A percentile compares a stretch with the other conserved stretches of the same genome.
These are phyloP conservation scores for Singerocomus inundabilis DNA, from an alignment of 1,284 basidiomycete species.

Conservation along the genomic window DNA sequence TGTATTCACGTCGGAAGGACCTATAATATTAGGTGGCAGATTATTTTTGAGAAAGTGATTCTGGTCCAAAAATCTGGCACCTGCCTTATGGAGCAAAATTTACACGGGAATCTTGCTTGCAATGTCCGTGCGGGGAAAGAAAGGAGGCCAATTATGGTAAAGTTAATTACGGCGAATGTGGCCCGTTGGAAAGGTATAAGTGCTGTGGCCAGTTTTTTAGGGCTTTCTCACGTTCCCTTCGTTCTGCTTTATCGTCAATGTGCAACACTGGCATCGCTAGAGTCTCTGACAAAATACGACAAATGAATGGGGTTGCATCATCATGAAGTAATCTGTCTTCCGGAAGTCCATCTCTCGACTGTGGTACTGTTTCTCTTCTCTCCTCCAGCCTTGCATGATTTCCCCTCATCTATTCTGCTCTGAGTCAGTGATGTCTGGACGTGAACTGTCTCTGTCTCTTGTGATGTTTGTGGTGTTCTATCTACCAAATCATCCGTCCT, in stretches of 20 bases:
- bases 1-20: too few species aligned
- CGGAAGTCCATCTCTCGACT: slow-evolving; percentile 2
- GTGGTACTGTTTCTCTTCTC: slow-evolving; percentile 18
- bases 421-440: slow-evolving; percentile 6
- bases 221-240: slow-evolving; percentile 21
- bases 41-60: too few species aligned
- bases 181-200: slow-evolving; percentile 15
- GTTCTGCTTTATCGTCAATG: slow-evolving; percentile 13
- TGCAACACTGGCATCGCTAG: slow-evolving; percentile 6
- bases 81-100: not conserved
- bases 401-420: slow-evolving; percentile 9
- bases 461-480: slow-evolving; percentile 4
- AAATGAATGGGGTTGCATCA: slow-evolving; percentile 9
- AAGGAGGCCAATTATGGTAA: slow-evolving; percentile 2
- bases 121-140: not conserved
- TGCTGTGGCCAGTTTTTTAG: slow-evolving; percentile 2
- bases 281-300: slow-evolving; percentile 14
- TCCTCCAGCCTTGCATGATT: slow-evolving; percentile 2
- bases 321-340: slow-evolving; percentile 8
- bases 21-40: too few species aligned
- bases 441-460: slow-evolving; percentile 5
- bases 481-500: not conserved
- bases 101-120: not conserved
- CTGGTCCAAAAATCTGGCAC: too few species aligned
- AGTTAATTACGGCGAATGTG: slow-evolving; percentile 10